These are phyloP conservation scores for Agaricus bisporus DNA, from an alignment of 768 basidiomycete genomes.

Conservation along the genomic window DNA sequence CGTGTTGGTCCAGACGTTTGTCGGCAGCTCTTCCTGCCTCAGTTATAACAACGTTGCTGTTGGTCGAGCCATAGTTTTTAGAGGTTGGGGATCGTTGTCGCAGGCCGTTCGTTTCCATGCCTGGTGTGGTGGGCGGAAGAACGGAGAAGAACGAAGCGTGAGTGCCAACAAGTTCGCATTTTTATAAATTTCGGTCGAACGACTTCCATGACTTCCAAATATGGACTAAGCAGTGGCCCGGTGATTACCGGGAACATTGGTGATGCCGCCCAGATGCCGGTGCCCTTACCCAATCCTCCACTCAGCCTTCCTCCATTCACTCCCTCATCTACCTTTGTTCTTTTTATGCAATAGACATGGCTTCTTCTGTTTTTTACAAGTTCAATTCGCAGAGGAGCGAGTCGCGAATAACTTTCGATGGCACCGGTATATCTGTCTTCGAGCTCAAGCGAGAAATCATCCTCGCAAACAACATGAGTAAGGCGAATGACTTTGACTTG, in stretches of 20 bases:
- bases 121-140: conserved; percentile 10
- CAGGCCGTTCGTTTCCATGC: conserved; percentile 6
- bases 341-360: conserved; percentile 42
- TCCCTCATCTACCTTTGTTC: conserved; percentile 9
- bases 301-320: background rate
- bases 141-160: background rate
- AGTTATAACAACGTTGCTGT: conserved; percentile 35
- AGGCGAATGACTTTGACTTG: conserved; percentile 96
- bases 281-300: background rate
- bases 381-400: conserved; percentile 95
- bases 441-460: conserved; percentile 99
- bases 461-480: conserved; percentile 90
- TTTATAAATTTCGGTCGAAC: conserved; percentile 14
- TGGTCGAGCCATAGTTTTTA: conserved; percentile 14
- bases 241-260: too few species aligned
- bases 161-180: background rate
- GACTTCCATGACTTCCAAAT: conserved; percentile 10
- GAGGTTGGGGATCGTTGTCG: conserved; percentile 13
- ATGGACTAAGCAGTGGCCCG: background rate
- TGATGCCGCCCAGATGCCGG: background rate
- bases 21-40: conserved; percentile 74
- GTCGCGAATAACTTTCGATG: conserved; percentile 94
- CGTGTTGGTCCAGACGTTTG: conserved; percentile 66
- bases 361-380: conserved; percentile 96
- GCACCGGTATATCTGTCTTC: conserved; percentile 98